These are phyloP conservation scores for Fremontodendron californicum DNA, from an alignment of 345 rosid genomes.

Conservation along the genomic window DNA sequence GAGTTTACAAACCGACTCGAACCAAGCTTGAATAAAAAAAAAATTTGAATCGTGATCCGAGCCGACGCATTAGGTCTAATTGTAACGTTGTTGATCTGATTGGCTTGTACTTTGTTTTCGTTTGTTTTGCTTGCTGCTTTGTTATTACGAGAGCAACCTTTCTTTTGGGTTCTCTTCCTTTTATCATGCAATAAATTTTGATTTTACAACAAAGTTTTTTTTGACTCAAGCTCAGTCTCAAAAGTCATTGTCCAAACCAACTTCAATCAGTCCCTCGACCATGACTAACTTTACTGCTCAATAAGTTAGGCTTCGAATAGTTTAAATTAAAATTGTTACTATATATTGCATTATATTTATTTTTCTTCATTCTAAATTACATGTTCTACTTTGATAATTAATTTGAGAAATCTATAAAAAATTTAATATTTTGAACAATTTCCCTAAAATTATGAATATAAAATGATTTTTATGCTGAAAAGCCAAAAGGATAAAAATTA, in stretches of 20 bases:
- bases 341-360: neutral
- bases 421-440: neutral
- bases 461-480: neutral
- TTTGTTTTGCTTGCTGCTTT: no score
- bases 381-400: neutral
- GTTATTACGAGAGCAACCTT: no score
- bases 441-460: neutral
- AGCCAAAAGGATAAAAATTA: neutral
- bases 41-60: no score
- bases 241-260: neutral
- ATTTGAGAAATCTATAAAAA: neutral
- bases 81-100: no score
- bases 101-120: no score
- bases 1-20: no score
- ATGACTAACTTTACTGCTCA: neutral
- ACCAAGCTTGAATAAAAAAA: no score
- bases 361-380: neutral
- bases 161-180: no score
- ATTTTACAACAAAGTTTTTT: no score
- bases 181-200: no score
- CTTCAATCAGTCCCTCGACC: neutral
- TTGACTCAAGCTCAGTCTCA: neutral
- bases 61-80: no score
- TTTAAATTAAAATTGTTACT: neutral
- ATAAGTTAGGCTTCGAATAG: neutral